Evolutionary conservation across 495 filamentous ascomycete species (phyloP).

Genomic region (Lindgomyces ingoldianus): DNA sequence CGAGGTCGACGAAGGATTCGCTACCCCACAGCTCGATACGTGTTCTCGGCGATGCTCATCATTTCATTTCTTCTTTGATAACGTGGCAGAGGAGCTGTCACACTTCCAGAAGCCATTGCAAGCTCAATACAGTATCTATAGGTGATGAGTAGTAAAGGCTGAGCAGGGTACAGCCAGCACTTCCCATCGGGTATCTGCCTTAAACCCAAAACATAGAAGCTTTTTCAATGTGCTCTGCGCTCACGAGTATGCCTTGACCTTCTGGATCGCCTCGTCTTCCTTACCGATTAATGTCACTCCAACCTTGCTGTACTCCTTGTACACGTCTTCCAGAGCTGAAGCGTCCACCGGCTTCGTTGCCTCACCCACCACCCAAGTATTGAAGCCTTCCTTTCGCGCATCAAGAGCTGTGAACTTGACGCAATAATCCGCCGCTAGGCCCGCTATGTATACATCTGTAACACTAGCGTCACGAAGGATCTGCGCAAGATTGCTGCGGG

Average conservation of each 20-base stretch:
- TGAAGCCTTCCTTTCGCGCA: slow-evolving; percentile 73
- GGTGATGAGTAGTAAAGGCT: not conserved
- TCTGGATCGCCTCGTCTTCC: slow-evolving; percentile 9
- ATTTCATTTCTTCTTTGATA: not conserved
- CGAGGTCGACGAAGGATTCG: not conserved
- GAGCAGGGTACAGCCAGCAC: not conserved
- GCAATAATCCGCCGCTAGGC: slow-evolving; percentile 87
- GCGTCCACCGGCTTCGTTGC: slow-evolving; percentile 70
- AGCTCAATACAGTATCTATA: not conserved
- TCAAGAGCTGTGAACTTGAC: slow-evolving; percentile 79
- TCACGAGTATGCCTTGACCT: slow-evolving; percentile 12
- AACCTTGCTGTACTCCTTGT: slow-evolving; percentile 55
- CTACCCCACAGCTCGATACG: not conserved
- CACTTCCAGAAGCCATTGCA: no score
- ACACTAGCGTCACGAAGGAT: slow-evolving; percentile 59
- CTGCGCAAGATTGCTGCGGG: slow-evolving; percentile 56
- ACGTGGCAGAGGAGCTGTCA: no score
- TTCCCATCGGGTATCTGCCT: slow-evolving; percentile 12
- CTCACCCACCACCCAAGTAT: slow-evolving; percentile 75
- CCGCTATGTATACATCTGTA: slow-evolving; percentile 78
- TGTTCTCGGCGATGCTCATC: not conserved
- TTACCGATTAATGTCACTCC: slow-evolving; percentile 47
- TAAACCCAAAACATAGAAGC: not conserved
- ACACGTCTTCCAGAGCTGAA: slow-evolving; percentile 57
- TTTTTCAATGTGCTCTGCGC: no score